Conservation (phyloP, 495 filamentous ascomycete genomes). For the Penicillium parvum region DNA sequence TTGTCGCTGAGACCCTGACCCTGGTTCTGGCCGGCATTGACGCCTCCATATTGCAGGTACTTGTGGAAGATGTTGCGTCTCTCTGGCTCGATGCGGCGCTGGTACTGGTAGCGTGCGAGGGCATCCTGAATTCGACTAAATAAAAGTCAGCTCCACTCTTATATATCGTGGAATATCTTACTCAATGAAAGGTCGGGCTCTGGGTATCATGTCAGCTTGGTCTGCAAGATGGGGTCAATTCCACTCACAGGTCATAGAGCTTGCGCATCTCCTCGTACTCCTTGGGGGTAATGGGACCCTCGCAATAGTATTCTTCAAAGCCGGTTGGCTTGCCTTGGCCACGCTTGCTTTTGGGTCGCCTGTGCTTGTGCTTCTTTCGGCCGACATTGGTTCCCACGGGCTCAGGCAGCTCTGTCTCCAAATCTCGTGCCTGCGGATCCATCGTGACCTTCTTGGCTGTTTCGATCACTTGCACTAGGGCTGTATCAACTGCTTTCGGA, state of each 20-base stretch:
- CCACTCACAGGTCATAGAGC: conserved; percentile 45
- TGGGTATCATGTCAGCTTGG: conserved; percentile 5
- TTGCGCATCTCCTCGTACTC: conserved; percentile 57
- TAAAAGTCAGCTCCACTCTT: not conserved
- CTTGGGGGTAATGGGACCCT: conserved; percentile 68
- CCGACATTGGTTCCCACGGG: conserved; percentile 8
- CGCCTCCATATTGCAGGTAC: conserved; percentile 80
- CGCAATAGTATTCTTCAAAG: conserved; percentile 69
- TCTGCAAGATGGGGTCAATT: not conserved
- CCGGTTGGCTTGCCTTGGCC: conserved; percentile 53
- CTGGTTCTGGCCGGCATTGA: conserved; percentile 60
- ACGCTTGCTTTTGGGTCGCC: conserved; percentile 43
- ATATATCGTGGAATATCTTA: conserved; percentile 18
- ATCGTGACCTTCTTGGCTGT: not conserved
- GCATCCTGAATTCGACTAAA: conserved; percentile 76
- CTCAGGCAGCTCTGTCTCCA: conserved; percentile 8
- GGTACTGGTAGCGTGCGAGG: conserved; percentile 72
- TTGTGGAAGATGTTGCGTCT: conserved; percentile 65
- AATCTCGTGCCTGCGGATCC: not conserved
- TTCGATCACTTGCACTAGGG: not conserved
- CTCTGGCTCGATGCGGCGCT: conserved; percentile 63
- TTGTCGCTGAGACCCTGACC: conserved; percentile 58
- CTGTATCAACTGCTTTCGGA: not conserved
- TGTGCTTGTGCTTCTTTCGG: conserved; percentile 31
- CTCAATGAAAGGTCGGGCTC: conserved; percentile 37